Percentiles rank a stretch among this genome's conserved stretches.
Conservation (phyloP, 805 yeast genomes). For the Wickerhamomyces sydowiorum region DNA sequence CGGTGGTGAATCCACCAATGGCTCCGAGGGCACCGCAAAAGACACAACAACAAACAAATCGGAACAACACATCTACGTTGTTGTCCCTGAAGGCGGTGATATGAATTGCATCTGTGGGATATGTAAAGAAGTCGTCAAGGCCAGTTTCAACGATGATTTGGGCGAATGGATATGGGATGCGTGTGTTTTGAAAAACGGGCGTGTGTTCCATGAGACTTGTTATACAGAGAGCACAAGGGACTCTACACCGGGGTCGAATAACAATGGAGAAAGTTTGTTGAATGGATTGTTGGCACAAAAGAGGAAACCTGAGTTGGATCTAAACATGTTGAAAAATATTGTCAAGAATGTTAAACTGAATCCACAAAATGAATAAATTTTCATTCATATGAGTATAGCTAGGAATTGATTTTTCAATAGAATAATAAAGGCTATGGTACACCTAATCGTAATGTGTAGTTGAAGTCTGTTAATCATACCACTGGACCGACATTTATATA, state of each 20-base stretch:
- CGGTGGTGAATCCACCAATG: slow-evolving; percentile 8
- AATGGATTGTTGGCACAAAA: background rate
- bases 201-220: slow-evolving; percentile 63
- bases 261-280: background rate
- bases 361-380: background rate
- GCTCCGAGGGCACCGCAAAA: slow-evolving; percentile 8
- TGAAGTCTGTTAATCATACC: too few species aligned
- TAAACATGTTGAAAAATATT: slow-evolving; percentile 11
- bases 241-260: background rate
- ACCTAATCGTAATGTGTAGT: too few species aligned
- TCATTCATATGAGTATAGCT: too few species aligned
- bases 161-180: slow-evolving; percentile 84
- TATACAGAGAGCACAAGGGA: slow-evolving; percentile 50
- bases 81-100: slow-evolving; percentile 60
- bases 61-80: too few species aligned
- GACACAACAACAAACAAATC: slow-evolving; percentile 33
- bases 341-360: slow-evolving; percentile 11
- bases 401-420: too few species aligned
- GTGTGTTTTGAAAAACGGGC: slow-evolving; percentile 45
- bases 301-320: slow-evolving; percentile 7
- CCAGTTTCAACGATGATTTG: slow-evolving; percentile 63
- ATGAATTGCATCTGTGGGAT: slow-evolving; percentile 59
- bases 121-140: slow-evolving; percentile 59
- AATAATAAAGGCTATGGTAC: too few species aligned
- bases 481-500: too few species aligned